phyloP scores from a whole-genome alignment of 192 early-diverging fungal genomes.

The Hyaloraphidium curvatum region DNA sequence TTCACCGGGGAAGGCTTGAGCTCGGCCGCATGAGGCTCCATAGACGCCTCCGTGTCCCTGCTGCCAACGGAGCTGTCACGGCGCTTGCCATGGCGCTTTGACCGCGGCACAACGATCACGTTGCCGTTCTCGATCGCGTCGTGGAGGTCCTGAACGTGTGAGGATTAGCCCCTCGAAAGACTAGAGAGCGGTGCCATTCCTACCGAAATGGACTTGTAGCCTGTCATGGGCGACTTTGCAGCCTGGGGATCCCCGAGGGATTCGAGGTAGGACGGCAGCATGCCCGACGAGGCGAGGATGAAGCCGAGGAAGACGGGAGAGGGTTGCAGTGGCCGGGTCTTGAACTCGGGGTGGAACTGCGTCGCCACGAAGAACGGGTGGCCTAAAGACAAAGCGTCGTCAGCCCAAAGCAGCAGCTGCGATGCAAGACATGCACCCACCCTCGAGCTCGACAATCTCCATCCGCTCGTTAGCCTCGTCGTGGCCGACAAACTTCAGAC shows the following conservation, averaged over 20 bases:
- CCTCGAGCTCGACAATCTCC: conserved; percentile 72
- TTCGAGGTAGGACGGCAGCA: conserved; percentile 30
- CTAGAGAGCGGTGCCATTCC: no score
- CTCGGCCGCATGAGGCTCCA: no score
- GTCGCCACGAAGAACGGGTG: conserved; percentile 90
- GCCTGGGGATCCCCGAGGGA: neutral
- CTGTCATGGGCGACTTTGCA: no score
- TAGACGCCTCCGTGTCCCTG: no score
- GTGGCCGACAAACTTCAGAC: conserved; percentile 73
- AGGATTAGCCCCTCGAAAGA: no score
- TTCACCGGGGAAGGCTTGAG: no score
- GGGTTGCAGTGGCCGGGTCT: conserved; percentile 82
- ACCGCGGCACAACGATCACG: no score
- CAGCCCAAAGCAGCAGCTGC: neutral
- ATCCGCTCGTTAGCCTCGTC: conserved; percentile 94
- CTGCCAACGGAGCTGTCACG: no score
- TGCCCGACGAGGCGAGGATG: conserved; percentile 62
- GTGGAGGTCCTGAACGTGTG: no score
- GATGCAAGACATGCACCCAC: neutral
- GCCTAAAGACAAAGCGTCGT: conserved; percentile 5
- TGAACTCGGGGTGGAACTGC: conserved; percentile 96
- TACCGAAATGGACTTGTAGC: no score
- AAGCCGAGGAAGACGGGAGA: conserved; percentile 85
- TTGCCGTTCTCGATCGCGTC: no score
- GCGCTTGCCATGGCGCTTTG: no score